These are phyloP conservation scores for Pseudogymnoascus sp. DNA, from an alignment of 2,329 filamentous ascomycete genomes.

Conservation along the genomic window DNA sequence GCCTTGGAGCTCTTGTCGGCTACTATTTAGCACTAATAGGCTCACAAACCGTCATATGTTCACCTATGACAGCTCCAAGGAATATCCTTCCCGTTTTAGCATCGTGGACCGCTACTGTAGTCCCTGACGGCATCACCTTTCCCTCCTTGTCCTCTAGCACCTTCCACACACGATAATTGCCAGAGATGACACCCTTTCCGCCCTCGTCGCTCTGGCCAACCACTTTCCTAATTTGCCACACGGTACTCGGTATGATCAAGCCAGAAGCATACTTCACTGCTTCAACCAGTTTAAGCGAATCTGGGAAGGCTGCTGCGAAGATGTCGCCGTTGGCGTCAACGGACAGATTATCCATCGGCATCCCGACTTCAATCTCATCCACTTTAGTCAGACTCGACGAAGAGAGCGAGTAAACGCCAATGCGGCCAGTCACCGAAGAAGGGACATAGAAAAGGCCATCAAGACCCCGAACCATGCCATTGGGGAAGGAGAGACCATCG, in stretches of 20 bases:
- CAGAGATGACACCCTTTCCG: slow-evolving; percentile 5
- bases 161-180: slow-evolving; percentile 25
- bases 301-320: slow-evolving; percentile 29
- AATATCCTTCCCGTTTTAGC: slow-evolving; percentile 27
- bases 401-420: slow-evolving; percentile 23
- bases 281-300: slow-evolving; percentile 19
- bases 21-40: background rate
- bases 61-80: slow-evolving; percentile 22
- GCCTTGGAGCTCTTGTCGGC: background rate
- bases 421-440: slow-evolving; percentile 20
- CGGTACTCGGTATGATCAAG: slow-evolving; percentile 18
- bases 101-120: slow-evolving; percentile 29
- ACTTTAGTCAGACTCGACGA: slow-evolving; percentile 18
- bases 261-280: slow-evolving; percentile 22
- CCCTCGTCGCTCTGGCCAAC: slow-evolving; percentile 12
- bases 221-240: slow-evolving; percentile 23
- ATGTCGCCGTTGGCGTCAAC: slow-evolving; percentile 32
- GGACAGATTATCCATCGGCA: slow-evolving; percentile 31
- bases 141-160: slow-evolving; percentile 31
- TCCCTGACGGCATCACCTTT: slow-evolving; percentile 20
- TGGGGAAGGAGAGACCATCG: slow-evolving; percentile 25
- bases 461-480: slow-evolving; percentile 27
- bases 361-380: slow-evolving; percentile 24
- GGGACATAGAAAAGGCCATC: slow-evolving; percentile 32
- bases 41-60: slow-evolving; percentile 22